Base-by-base conservation (phyloP, 1,284 basidiomycete species). In the Ganoderma sinense region DNA sequence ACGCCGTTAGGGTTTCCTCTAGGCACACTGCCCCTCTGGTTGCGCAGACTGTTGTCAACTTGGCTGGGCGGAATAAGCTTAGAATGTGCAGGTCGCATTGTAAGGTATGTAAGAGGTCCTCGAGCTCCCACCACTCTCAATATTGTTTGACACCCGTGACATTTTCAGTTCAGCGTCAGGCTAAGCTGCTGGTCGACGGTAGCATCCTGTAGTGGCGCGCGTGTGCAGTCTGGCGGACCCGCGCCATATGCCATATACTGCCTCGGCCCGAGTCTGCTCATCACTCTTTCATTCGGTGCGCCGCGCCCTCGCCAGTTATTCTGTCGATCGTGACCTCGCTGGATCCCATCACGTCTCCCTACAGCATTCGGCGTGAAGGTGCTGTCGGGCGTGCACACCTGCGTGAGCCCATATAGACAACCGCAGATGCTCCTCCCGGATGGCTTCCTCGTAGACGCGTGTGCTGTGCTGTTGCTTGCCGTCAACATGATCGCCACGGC, bases 151-250 rank as follows among this genome's bases (percentile, higher is more conserved):
- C n/a, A n/a, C n/a, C n/a, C n/a, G n/a, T n/a, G n/a, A n/a, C n/a
- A n/a, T n/a, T n/a, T n/a, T n/a, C n/a, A n/a, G n/a, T n/a, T n/a
- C n/a, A n/a, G n/a, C n/a, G n/a, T n/a, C n/a, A n/a, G n/a, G n/a
- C n/a, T n/a, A 39, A 60, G 59, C 6, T 60, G 23, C 59, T 60
- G 5, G 20, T 60, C 23, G 59, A 39, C 14, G 59, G 41, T 16
- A 60, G 59, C 39, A 60, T 60, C 39, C 39, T 60, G 36, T 60
- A 39, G 59, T 60, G 59, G 58, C 58, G 58, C n/a, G 58, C 58
- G 33, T 59, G 58, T 36, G 58, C 36, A 14, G 33, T 59, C 18
- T 60, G 59, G 59, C 39, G 13, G n/a, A 40, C 39, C n/a, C 36
- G 39, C 2, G 4, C 13, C 59, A 39, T 60, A n/a, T 60, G 4